Evolutionary conservation across 208 protist genomes (phyloP).

Genomic region (Naegleria lovaniensis): DNA sequence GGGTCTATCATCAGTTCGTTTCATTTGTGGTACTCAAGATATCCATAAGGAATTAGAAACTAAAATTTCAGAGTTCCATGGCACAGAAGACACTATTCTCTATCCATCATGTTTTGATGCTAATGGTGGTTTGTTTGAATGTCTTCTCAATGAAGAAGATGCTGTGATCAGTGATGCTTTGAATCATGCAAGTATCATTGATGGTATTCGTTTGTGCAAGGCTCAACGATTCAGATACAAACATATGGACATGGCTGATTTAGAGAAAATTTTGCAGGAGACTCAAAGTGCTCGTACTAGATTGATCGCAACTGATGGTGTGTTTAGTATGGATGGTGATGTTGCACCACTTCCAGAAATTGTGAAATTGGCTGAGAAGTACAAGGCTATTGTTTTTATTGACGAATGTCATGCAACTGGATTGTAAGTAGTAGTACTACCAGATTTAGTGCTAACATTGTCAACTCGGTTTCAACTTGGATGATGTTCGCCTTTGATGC

Average conservation of each 20-base stretch:
- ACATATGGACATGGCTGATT: conserved; percentile 68
- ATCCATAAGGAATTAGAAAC: conserved; percentile 62
- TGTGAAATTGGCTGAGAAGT: conserved; percentile 60
- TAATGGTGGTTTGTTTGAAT: conserved; percentile 76
- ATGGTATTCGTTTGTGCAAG: conserved; percentile 75
- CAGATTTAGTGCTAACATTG: too few species aligned
- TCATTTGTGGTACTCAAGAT: conserved; percentile 77
- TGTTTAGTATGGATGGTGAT: conserved; percentile 75
- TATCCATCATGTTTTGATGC: conserved; percentile 80
- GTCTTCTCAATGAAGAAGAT: conserved; percentile 57
- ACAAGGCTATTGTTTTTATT: conserved; percentile 61
- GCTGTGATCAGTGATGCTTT: conserved; percentile 66
- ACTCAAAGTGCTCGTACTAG: conserved; percentile 49
- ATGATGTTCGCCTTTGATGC: too few species aligned
- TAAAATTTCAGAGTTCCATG: conserved; percentile 58
- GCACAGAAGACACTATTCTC: conserved; percentile 70
- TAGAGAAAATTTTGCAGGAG: conserved; percentile 60
- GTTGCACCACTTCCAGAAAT: conserved; percentile 71
- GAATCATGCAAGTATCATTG: conserved; percentile 80
- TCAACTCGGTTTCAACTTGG: too few species aligned
- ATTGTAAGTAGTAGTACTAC: not conserved
- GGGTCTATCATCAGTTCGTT: conserved; percentile 66
- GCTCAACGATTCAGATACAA: conserved; percentile 46
- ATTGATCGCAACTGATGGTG: conserved; percentile 73
- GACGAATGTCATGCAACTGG: conserved; percentile 69